These are phyloP conservation scores for Plasmodium vinckei DNA, from an alignment of 169 alveolate genomes.

Conservation along the genomic window DNA sequence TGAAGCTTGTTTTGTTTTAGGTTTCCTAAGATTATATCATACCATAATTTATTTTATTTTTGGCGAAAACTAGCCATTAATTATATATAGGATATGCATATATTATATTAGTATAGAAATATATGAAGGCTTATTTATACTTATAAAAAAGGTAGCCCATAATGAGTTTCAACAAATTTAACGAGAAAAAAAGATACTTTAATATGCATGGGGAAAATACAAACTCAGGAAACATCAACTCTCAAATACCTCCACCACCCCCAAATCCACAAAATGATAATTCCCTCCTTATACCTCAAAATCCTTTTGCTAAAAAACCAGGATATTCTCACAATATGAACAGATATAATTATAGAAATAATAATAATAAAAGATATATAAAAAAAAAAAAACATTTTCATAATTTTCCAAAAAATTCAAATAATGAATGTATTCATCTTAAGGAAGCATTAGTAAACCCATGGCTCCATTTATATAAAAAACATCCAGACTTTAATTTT, in stretches of 20 bases:
- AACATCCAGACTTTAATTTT: constrained; percentile 48
- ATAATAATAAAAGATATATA: constrained; percentile 14
- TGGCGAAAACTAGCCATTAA: too few relatives aligned
- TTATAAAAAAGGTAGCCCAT: neutral
- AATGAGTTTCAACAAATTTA: constrained; percentile 29
- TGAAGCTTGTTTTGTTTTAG: too few relatives aligned
- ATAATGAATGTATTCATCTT: neutral
- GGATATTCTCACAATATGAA: constrained; percentile 2
- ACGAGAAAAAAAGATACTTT: constrained; percentile 41
- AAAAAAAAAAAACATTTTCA: constrained; percentile 44
- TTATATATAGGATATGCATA: too few relatives aligned
- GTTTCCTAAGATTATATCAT: too few relatives aligned
- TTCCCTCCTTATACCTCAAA: constrained; percentile 12
- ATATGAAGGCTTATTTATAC: too few relatives aligned
- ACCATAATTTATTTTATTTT: too few relatives aligned
- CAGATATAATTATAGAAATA: neutral
- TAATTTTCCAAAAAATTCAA: constrained; percentile 11
- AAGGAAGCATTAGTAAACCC: constrained; percentile 55
- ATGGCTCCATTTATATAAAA: constrained; percentile 47
- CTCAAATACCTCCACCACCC: neutral
- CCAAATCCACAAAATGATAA: constrained; percentile 1
- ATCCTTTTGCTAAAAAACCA: constrained; percentile 6
- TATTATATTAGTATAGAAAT: too few relatives aligned
- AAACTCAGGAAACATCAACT: neutral
- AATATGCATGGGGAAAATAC: constrained; percentile 4